phyloP scores from a whole-genome alignment of 306 rosid genomes.

The Dryas alaskensis region DNA sequence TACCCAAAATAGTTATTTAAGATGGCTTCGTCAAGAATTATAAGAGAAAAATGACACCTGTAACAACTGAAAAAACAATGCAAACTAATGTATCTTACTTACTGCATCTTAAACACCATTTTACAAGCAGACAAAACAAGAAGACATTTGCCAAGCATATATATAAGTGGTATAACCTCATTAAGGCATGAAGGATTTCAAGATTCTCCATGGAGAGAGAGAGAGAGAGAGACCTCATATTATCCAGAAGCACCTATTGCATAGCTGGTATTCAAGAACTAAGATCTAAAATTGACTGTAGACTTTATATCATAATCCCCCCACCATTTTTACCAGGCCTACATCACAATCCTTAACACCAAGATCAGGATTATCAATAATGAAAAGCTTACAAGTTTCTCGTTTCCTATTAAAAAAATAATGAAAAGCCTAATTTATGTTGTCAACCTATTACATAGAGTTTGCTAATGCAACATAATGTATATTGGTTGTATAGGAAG shows the following conservation, averaged over 20 bases:
- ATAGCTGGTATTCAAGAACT: background rate
- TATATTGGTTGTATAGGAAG: background rate
- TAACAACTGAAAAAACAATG: background rate
- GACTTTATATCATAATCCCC: background rate
- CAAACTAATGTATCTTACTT: background rate
- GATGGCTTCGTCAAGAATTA: background rate
- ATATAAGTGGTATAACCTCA: background rate
- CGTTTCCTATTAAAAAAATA: too few species aligned
- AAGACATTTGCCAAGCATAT: background rate
- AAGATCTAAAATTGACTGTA: background rate
- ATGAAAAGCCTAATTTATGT: too few species aligned
- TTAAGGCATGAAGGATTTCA: background rate
- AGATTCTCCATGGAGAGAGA: background rate
- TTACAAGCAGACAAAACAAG: background rate
- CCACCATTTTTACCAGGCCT: background rate
- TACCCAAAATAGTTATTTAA: background rate
- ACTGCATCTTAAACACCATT: background rate
- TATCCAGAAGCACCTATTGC: background rate
- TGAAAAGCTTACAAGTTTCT: background rate
- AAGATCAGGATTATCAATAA: background rate
- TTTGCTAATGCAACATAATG: background rate
- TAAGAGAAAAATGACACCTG: background rate
- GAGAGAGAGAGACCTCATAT: background rate
- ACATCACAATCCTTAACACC: background rate
- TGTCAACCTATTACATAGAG: background rate